phyloP scores from a whole-genome alignment of 73 alveolate species.

The Effrenium voratum region DNA sequence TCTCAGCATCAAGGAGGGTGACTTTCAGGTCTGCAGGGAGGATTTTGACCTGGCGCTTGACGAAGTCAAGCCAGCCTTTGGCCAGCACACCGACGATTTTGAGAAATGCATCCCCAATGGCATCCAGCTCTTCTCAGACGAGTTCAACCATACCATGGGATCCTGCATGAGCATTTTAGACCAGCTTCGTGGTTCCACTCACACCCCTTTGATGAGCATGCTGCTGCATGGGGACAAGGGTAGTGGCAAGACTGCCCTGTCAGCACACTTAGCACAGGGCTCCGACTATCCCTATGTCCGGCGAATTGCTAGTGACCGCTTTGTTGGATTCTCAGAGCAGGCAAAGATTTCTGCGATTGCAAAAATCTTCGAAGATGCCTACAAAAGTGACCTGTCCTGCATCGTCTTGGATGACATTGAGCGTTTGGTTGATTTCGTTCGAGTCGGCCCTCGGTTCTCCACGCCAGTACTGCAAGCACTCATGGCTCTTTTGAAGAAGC shows the following conservation, averaged over 20 bases:
- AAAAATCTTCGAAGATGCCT: slow-evolving; percentile 99
- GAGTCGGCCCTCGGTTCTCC: slow-evolving; percentile 99
- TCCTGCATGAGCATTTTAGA: slow-evolving; percentile 96
- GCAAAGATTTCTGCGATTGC: slow-evolving; percentile 98
- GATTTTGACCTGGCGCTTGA: slow-evolving; percentile 98
- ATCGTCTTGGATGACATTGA: slow-evolving; percentile 99
- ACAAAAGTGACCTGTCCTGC: slow-evolving; percentile 98
- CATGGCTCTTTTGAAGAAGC: slow-evolving; percentile 98
- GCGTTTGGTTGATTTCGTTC: slow-evolving; percentile 99
- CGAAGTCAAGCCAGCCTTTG: slow-evolving; percentile 99
- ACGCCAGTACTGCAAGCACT: slow-evolving; percentile 98
- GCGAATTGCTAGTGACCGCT: slow-evolving; percentile 98
- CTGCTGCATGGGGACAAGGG: slow-evolving; percentile 99
- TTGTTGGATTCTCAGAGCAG: slow-evolving; percentile 98
- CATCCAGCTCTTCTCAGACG: slow-evolving; percentile 44
- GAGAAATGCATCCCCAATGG: slow-evolving; percentile 95
- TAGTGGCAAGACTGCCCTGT: slow-evolving; percentile 99
- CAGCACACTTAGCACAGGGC: slow-evolving; percentile 98
- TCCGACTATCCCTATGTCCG: slow-evolving; percentile 99
- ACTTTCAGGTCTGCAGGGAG: slow-evolving; percentile 94
- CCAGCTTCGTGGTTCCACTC: slow-evolving; percentile 96
- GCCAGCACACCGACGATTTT: slow-evolving; percentile 97
- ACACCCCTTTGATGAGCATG: slow-evolving; percentile 97
- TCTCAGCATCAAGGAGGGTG: slow-evolving; percentile 86
- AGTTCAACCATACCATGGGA: slow-evolving; percentile 4